phyloP scores from a whole-genome alignment of 257 asterid genomes.

The Petunia secreta region DNA sequence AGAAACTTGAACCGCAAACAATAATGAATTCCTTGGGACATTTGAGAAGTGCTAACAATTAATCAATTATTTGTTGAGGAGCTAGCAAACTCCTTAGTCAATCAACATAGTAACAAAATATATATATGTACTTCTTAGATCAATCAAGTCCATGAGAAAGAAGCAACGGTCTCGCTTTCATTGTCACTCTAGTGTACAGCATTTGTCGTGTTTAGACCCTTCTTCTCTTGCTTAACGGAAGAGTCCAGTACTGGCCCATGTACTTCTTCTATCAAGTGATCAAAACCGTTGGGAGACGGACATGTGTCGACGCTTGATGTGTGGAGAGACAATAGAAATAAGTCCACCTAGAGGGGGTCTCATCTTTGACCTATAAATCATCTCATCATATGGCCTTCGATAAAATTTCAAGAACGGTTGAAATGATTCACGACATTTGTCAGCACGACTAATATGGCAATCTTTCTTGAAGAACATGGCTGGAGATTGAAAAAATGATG shows the following conservation, averaged over 20 bases:
- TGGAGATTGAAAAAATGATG: constrained; percentile 85
- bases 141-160: background rate
- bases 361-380: constrained; percentile 89
- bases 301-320: constrained; percentile 61
- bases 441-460: constrained; percentile 42
- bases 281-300: constrained; percentile 88
- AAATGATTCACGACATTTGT: constrained; percentile 61
- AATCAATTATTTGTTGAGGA: constrained; percentile 40
- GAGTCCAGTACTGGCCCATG: background rate
- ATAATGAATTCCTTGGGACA: background rate
- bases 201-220: background rate
- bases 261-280: constrained; percentile 21
- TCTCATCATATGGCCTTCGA: constrained; percentile 85
- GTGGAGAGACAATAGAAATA: constrained; percentile 83
- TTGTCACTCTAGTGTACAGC: background rate
- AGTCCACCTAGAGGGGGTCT: constrained; percentile 89
- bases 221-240: background rate
- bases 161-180: background rate
- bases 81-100: constrained; percentile 31
- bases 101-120: constrained; percentile 27
- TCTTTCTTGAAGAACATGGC: constrained; percentile 75
- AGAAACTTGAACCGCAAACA: background rate
- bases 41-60: constrained; percentile 24
- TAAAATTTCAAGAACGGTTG: constrained; percentile 67
- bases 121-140: constrained; percentile 21